Percentiles rank a stretch among this genome's conserved stretches.
These are phyloP conservation scores for Huntiella savannae DNA, from an alignment of 2,329 filamentous ascomycete genomes.

Conservation along the genomic window DNA sequence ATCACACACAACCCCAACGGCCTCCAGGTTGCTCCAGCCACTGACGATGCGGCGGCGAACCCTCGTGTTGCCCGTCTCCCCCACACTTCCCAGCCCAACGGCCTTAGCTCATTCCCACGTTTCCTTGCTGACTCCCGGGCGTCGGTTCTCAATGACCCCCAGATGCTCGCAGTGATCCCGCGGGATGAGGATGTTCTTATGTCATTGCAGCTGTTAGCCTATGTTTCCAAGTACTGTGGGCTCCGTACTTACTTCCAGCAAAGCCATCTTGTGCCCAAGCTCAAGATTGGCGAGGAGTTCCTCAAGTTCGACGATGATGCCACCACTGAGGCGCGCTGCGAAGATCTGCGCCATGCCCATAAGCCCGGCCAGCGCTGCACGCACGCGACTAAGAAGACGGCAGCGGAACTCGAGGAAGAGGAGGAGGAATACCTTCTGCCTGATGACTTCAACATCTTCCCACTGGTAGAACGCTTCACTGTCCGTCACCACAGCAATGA, in stretches of 20 bases:
- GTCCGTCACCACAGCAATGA: constrained; percentile 86
- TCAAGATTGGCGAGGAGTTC: constrained; percentile 77
- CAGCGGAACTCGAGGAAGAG: constrained; percentile 26
- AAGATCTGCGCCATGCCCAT: not conserved
- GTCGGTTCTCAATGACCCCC: constrained; percentile 46
- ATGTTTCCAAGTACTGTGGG: constrained; percentile 97
- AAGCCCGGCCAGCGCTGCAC: not conserved
- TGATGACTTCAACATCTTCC: constrained; percentile 96
- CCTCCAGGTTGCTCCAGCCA: constrained; percentile 57
- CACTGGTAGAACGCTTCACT: constrained; percentile 94
- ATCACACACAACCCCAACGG: constrained; percentile 76
- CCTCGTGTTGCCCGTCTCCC: constrained; percentile 7
- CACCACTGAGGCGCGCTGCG: not conserved
- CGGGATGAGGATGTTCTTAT: constrained; percentile 95
- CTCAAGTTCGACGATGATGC: constrained; percentile 53
- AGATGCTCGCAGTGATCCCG: constrained; percentile 77
- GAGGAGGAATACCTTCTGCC: constrained; percentile 78
- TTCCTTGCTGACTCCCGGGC: constrained; percentile 51
- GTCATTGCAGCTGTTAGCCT: constrained; percentile 89
- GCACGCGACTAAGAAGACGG: not conserved
- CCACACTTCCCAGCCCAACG: constrained; percentile 7
- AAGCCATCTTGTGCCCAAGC: constrained; percentile 77
- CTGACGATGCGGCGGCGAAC: constrained; percentile 46
- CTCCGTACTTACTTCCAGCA: constrained; percentile 87
- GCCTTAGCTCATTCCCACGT: constrained; percentile 53